Conservation (phyloP, 2,329 filamentous ascomycete species). For the Exophiala spinifera region DNA sequence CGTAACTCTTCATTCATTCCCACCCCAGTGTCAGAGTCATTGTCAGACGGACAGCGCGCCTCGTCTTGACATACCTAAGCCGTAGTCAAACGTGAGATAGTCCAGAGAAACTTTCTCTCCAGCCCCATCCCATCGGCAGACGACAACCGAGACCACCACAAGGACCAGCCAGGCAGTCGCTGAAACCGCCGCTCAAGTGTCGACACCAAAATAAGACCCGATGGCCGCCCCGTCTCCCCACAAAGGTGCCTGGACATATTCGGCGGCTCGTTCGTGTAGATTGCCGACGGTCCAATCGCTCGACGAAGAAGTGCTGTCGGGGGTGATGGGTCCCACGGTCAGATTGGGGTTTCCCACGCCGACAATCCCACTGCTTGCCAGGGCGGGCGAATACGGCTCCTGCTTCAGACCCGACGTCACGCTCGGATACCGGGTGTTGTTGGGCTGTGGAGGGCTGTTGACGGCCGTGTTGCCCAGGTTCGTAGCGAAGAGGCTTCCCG, state of each 20-base stretch:
- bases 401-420: constrained; percentile 11
- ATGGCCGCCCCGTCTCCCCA: constrained; percentile 33
- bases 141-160: too few species aligned
- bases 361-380: constrained; percentile 8
- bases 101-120: too few species aligned
- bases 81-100: too few species aligned
- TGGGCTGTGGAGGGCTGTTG: constrained; percentile 17
- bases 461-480: constrained; percentile 23
- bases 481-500: constrained; percentile 22
- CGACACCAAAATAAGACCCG: constrained; percentile 1
- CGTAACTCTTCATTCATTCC: too few species aligned
- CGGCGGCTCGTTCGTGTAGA: constrained; percentile 45
- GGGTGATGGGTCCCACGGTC: constrained; percentile 41
- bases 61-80: too few species aligned
- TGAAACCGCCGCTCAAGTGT: too few species aligned
- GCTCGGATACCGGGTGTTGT: constrained; percentile 12
- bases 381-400: constrained; percentile 19
- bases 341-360: neutral
- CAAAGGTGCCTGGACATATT: constrained; percentile 48
- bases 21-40: too few species aligned
- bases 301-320: constrained; percentile 42
- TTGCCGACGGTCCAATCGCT: constrained; percentile 48
- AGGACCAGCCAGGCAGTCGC: too few species aligned
- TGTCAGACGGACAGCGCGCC: too few species aligned
- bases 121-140: too few species aligned